Evolutionary conservation across 1,139 yeast species (phyloP).

Genomic region (Schwanniomyces etchellsii): DNA sequence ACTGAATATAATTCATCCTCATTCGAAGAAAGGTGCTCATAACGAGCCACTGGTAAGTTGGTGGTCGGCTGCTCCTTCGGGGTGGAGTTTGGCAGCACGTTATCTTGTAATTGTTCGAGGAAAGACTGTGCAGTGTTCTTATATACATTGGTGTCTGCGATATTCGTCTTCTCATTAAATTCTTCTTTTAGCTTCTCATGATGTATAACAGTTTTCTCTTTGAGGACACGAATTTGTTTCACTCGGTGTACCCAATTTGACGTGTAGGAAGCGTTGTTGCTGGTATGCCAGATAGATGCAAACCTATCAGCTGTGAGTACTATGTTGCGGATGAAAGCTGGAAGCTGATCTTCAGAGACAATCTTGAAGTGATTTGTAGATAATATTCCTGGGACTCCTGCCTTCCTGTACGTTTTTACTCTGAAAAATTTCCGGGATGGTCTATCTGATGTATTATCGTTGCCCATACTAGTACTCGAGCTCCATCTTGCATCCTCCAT

Average conservation of each 20-base stretch:
- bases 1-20: neutral
- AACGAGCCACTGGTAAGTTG: neutral
- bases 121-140: constrained; percentile 23
- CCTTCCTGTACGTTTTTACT: constrained; percentile 58
- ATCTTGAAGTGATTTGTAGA: constrained; percentile 74
- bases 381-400: constrained; percentile 72
- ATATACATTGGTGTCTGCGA: constrained; percentile 3
- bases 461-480: neutral
- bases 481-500: neutral
- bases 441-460: constrained; percentile 1
- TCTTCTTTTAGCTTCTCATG: constrained; percentile 24
- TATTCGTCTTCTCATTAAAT: constrained; percentile 7
- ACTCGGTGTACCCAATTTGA: constrained; percentile 67
- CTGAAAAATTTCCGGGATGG: constrained; percentile 33
- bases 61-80: neutral
- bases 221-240: constrained; percentile 48
- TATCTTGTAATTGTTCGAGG: constrained; percentile 22
- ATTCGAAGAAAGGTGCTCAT: neutral
- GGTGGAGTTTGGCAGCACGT: constrained; percentile 4
- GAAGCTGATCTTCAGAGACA: constrained; percentile 52
- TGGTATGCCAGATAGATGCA: constrained; percentile 68
- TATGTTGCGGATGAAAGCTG: constrained; percentile 61
- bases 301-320: constrained; percentile 65
- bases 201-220: constrained; percentile 32
- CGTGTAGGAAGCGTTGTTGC: constrained; percentile 41